Evolutionary conservation across 164 flowering plant species (phyloP), one percentile per base, ranked within the genome.

Genomic region (Houttuynia cordata): DNA sequence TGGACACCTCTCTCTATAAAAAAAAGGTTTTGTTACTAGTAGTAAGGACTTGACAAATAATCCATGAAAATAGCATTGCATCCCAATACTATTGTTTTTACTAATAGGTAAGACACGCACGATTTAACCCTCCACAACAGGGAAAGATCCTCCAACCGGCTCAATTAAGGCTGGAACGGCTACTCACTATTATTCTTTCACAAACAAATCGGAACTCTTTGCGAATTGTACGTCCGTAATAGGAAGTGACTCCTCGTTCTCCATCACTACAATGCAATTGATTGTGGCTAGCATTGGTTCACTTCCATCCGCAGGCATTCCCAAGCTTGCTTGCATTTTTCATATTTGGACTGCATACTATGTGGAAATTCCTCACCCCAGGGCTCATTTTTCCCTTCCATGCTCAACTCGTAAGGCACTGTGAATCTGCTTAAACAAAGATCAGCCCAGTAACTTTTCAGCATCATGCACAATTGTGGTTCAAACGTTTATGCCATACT

Each of bases 341-440:
- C 84, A 71, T 71, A 72, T 74, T 72, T 87, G 10, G 60, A 62
- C 24, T 71, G 72, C 81, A 89, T 67, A 12, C 56, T 67, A 51
- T 62, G 64, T 45, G 80, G 58, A 71, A 84, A 88, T 54, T 73
- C 76, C 70, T 75, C 73, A 21, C 88, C 92, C 98, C 96, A 91
- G 53, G 82, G 74, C 56, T 91, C 98, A n/a, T 73, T 71, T 67
- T 77, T 72, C 59, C 96, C 92, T 51, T 78, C 70, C 79, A 80
- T 73, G 80, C 96, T 88, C 69, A 91, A 76, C 20, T 84, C 92
- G 63, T 75, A 85, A 53, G 98, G 98, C 64, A 86, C 95, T 7
- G 96, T 68, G 71, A 91, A 91, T 68, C 98, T 91, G 83, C 61
- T 56, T 10, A 34, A 50, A 54, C 34, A 23, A 19, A 57, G 6